phyloP scores from a whole-genome alignment of 441 rosid species.

The Pelargonium hybrid region DNA sequence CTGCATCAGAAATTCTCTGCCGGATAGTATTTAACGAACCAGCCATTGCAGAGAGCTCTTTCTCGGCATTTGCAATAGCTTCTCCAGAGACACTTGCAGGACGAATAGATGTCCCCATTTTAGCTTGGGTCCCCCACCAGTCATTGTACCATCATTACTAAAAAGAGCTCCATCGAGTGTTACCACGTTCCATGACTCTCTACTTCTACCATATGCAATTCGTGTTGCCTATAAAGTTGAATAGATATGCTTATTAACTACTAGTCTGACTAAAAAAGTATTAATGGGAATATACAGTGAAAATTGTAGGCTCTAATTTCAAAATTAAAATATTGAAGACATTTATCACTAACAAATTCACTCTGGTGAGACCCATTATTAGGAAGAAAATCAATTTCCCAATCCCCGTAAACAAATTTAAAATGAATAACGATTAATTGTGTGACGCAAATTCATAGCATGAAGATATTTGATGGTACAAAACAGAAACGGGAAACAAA shows the following conservation, averaged over 20 bases:
- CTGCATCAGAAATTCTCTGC: slow-evolving; percentile 52
- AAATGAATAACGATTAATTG: neutral
- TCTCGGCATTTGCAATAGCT: slow-evolving; percentile 54
- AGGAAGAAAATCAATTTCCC: neutral
- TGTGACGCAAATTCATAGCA: neutral
- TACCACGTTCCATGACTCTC: slow-evolving; percentile 81
- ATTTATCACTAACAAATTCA: neutral
- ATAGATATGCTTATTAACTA: slow-evolving; percentile 7
- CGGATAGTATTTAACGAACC: slow-evolving; percentile 46
- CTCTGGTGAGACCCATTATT: neutral
- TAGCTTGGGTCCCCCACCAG: slow-evolving; percentile 93
- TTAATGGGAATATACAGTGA: neutral
- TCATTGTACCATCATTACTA: slow-evolving; percentile 96
- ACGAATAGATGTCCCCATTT: slow-evolving; percentile 91
- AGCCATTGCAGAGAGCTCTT: slow-evolving; percentile 50
- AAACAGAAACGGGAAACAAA: neutral
- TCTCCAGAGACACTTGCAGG: slow-evolving; percentile 63
- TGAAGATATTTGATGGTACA: neutral
- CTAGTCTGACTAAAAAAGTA: neutral
- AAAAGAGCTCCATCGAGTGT: slow-evolving; percentile 92
- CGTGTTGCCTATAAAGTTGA: slow-evolving; percentile 56
- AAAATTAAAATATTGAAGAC: neutral
- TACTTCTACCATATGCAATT: slow-evolving; percentile 71
- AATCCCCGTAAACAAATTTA: neutral
- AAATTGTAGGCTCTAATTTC: neutral